Evolutionary conservation across 108 stramenopile species (phyloP), one percentile per base, ranked within the genome.

Genomic region (Cyclostephanos invisitatus): DNA sequence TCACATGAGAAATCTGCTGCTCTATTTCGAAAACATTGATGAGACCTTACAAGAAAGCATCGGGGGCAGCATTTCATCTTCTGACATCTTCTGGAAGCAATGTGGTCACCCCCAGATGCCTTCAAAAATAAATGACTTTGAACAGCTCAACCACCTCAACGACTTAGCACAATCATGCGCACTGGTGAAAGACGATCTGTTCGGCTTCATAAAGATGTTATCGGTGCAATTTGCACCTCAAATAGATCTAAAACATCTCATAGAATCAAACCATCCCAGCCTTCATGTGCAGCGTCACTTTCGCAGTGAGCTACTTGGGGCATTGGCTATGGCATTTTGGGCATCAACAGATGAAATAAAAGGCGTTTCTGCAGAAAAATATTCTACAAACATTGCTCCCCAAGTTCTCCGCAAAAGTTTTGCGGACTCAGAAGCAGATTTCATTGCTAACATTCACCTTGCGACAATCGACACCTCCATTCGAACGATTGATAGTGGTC

Each of bases 261-360:
- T 92, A 17, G 65, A 69, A 3, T 55, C 55, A 37, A 60, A 70
- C 21, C 93, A 96, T 48, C 87, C 89, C 7, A 40, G 75, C 36
- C 82, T 97, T n/a, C 91, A 67, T 69, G 60, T 84, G 15, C 55
- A 77, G 14, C 42, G 48, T 6, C 67, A 72, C 14, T 69, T 83
- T 18, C 80, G 82, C 37, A 64, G 24, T 0, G 86, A 96, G 21
- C 67, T 96, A 5, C 76, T 97, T 40, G 83, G 77, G 36, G 91
- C 87, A 29, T 67, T 96, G 6, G 83, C 84, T 22, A 96, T 91
- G 60, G 50, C 89, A 20, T 87, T 96, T 35, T 91, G 86, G 82
- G 86, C 89, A 7, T 67, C 84, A 47, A 90, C 93, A 0, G 86
- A 91, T 58, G 91, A 98, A 55, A 62, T 68, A 24, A 64, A 57